Percentiles rank a stretch among this genome's conserved stretches.
These are phyloP conservation scores for Phytophthora vignae DNA, from an alignment of 352 stramenopile species.

Conservation along the genomic window DNA sequence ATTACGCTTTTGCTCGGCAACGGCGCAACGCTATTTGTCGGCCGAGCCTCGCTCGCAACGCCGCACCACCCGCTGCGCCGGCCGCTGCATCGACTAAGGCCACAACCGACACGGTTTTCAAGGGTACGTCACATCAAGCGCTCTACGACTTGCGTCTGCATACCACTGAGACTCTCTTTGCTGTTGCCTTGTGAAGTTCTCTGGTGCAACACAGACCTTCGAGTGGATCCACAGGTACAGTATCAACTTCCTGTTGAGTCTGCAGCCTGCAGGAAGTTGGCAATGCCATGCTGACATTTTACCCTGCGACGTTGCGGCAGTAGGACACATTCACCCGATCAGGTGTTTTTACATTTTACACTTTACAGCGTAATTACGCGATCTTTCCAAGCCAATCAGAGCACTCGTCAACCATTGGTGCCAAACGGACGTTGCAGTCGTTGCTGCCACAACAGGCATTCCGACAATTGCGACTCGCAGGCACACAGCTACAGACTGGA, in stretches of 20 bases:
- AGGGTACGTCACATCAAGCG: too few relatives aligned
- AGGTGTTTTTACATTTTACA: slow-evolving; percentile 1
- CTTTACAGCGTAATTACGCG: slow-evolving; percentile 24
- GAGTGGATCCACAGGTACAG: too few relatives aligned
- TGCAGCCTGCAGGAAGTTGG: too few relatives aligned
- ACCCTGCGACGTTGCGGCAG: background rate
- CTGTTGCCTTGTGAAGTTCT: too few relatives aligned
- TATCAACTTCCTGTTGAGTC: too few relatives aligned
- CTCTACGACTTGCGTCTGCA: too few relatives aligned
- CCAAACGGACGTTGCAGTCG: slow-evolving; percentile 6
- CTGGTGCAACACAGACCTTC: too few relatives aligned
- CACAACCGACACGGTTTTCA: too few relatives aligned
- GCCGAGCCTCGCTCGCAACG: background rate
- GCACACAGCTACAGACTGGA: too few relatives aligned
- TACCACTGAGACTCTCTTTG: too few relatives aligned
- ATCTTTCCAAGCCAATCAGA: slow-evolving; percentile 17
- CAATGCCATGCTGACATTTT: background rate
- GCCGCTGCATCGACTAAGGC: background rate
- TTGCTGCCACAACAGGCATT: slow-evolving; percentile 18
- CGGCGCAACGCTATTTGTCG: background rate
- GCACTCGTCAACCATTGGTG: slow-evolving; percentile 25
- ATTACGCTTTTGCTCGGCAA: background rate
- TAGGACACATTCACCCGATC: background rate
- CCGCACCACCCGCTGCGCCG: background rate
- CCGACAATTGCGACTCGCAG: slow-evolving; percentile 25